phyloP scores from a whole-genome alignment of 2,329 filamentous ascomycete genomes.

The Penicillium occitanis region DNA sequence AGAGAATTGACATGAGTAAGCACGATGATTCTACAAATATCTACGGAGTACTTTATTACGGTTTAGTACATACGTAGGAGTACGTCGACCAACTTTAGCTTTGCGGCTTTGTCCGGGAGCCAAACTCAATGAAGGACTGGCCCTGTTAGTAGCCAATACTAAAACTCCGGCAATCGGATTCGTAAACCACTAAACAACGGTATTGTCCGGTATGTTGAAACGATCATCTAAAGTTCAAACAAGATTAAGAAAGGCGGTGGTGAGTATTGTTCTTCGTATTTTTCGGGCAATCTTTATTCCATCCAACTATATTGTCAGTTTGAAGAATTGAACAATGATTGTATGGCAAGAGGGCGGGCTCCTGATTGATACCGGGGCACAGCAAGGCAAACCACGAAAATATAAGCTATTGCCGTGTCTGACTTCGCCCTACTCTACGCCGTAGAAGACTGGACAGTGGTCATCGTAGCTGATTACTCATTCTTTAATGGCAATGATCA shows the following conservation, averaged over 20 bases:
- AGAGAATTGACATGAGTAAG: background rate
- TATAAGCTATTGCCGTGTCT: background rate
- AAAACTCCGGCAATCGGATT: conserved; percentile 12
- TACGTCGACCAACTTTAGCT: background rate
- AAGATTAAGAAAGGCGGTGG: background rate
- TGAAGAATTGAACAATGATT: background rate
- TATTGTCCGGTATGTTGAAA: conserved; percentile 4
- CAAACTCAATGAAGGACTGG: conserved; percentile 10
- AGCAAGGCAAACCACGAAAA: background rate
- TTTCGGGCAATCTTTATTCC: background rate
- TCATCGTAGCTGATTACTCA: background rate
- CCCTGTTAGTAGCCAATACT: conserved; percentile 3
- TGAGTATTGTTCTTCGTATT: background rate
- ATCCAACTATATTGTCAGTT: background rate
- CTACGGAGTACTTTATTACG: background rate
- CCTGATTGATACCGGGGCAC: background rate
- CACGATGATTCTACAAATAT: background rate
- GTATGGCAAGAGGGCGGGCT: background rate
- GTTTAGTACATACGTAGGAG: background rate
- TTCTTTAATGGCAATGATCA: background rate
- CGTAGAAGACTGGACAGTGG: background rate
- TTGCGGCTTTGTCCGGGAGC: conserved; percentile 18
- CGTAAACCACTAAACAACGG: background rate
- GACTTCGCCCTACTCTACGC: background rate
- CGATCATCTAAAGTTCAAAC: conserved; percentile 9